Conservation (phyloP, 495 filamentous ascomycete species). For the Penicillium crystallinum region DNA sequence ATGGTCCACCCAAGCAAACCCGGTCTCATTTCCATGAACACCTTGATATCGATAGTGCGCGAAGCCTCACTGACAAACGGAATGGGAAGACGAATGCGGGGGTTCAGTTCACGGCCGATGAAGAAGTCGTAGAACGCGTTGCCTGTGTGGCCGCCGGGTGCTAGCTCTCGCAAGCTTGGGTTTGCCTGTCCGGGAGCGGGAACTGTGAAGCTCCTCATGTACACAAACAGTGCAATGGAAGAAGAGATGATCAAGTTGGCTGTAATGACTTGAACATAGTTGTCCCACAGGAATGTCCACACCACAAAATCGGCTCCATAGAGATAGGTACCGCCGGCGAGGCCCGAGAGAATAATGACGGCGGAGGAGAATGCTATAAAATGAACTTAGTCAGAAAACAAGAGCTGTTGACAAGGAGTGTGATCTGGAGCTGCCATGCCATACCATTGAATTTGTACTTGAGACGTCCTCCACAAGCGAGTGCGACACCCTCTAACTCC, state of each 20-base stretch:
- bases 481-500: slow-evolving; percentile 61
- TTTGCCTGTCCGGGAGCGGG: slow-evolving; percentile 56
- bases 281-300: slow-evolving; percentile 91
- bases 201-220: slow-evolving; percentile 74
- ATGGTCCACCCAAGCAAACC: slow-evolving; percentile 89
- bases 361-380: slow-evolving; percentile 70
- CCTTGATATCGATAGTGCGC: slow-evolving; percentile 79
- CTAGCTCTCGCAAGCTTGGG: slow-evolving; percentile 66
- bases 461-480: slow-evolving; percentile 66
- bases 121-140: slow-evolving; percentile 94
- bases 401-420: neutral
- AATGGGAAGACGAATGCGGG: slow-evolving; percentile 72
- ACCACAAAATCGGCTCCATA: slow-evolving; percentile 78
- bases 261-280: slow-evolving; percentile 80
- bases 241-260: slow-evolving; percentile 73
- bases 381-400: slow-evolving; percentile 3
- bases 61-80: slow-evolving; percentile 52
- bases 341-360: slow-evolving; percentile 59
- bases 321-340: slow-evolving; percentile 65
- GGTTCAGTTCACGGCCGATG: slow-evolving; percentile 95
- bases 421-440: slow-evolving; percentile 6
- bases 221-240: slow-evolving; percentile 65
- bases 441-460: slow-evolving; percentile 89
- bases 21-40: slow-evolving; percentile 84
- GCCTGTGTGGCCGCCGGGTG: slow-evolving; percentile 73